Evolutionary conservation across 1,284 basidiomycete genomes (phyloP).

Genomic region (Rhodotorula sp.): DNA sequence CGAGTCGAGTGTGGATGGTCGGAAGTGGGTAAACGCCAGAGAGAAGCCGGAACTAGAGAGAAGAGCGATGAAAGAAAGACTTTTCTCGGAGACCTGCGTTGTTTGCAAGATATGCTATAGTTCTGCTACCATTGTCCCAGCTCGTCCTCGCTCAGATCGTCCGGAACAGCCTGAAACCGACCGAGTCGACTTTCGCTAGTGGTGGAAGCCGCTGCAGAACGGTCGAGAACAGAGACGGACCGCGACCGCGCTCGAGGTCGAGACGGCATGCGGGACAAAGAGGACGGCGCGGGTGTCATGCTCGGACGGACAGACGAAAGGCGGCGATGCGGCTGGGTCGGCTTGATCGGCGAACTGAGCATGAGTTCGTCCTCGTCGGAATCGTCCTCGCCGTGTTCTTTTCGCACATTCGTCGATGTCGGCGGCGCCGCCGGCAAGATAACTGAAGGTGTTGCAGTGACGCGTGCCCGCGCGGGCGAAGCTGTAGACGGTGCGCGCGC

Average conservation of each 20-base stretch:
- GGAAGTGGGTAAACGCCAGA: too few relatives aligned
- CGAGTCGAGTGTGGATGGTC: too few relatives aligned
- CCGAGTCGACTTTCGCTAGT: background rate
- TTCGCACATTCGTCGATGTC: background rate
- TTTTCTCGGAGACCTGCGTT: background rate
- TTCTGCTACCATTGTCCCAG: background rate
- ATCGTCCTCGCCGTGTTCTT: background rate
- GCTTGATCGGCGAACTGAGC: constrained; percentile 1
- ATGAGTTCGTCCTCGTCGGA: constrained; percentile 2
- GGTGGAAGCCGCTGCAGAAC: background rate
- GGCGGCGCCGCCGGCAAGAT: constrained; percentile 5
- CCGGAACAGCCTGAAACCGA: background rate
- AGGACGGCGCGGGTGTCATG: background rate
- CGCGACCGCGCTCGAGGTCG: background rate
- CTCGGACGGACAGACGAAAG: background rate
- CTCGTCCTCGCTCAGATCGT: constrained; percentile 1
- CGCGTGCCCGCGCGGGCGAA: background rate
- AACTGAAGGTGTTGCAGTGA: background rate
- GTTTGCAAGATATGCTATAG: background rate
- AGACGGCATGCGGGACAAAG: background rate
- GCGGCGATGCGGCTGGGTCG: background rate
- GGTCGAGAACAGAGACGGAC: background rate
- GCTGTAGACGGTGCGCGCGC: too few relatives aligned
- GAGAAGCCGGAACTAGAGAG: too few relatives aligned
- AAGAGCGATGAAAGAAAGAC: background rate